A percentile compares a stretch with the other conserved stretches of the same genome.
phyloP scores from a whole-genome alignment of 1,139 yeast genomes.

The Geotrichum candidum region DNA sequence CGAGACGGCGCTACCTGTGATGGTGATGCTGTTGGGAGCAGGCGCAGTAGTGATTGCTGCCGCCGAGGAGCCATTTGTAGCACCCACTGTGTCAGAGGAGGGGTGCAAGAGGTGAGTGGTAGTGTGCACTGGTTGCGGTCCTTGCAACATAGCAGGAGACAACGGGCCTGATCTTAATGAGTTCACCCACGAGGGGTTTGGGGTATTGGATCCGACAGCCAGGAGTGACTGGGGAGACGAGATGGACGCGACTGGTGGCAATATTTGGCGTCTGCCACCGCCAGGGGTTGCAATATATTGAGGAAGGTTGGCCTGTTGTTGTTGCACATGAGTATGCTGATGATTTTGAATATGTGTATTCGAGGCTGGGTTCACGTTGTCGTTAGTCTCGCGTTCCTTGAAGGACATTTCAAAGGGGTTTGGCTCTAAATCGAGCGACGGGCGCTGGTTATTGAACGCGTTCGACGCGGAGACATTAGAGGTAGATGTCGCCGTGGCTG shows the following conservation, averaged over 20 bases:
- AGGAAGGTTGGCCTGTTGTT: slow-evolving; percentile 2
- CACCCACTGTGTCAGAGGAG: background rate
- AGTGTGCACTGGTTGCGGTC: slow-evolving; percentile 24
- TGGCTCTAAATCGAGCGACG: slow-evolving; percentile 69
- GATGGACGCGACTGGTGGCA: slow-evolving; percentile 36
- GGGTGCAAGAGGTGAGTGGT: background rate
- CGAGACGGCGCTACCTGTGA: background rate
- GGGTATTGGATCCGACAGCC: slow-evolving; percentile 18
- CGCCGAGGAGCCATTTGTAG: background rate
- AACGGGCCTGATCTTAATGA: slow-evolving; percentile 32
- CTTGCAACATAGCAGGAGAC: slow-evolving; percentile 34
- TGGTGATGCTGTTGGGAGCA: slow-evolving; percentile 10
- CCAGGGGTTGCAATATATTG: slow-evolving; percentile 29
- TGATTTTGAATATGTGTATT: background rate
- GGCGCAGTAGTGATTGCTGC: slow-evolving; percentile 1
- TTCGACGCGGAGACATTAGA: background rate
- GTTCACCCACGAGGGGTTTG: slow-evolving; percentile 25
- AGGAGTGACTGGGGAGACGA: slow-evolving; percentile 33
- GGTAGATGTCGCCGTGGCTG: background rate
- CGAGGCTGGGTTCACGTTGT: slow-evolving; percentile 21
- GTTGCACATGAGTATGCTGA: background rate
- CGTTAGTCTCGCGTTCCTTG: slow-evolving; percentile 47
- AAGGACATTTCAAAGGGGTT: slow-evolving; percentile 95
- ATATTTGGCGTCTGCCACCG: slow-evolving; percentile 27
- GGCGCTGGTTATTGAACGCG: background rate